Evolutionary conservation across 1,284 basidiomycete genomes (phyloP), one percentile per base, ranked within the genome.

Genomic region (Austropuccinia psidii): DNA sequence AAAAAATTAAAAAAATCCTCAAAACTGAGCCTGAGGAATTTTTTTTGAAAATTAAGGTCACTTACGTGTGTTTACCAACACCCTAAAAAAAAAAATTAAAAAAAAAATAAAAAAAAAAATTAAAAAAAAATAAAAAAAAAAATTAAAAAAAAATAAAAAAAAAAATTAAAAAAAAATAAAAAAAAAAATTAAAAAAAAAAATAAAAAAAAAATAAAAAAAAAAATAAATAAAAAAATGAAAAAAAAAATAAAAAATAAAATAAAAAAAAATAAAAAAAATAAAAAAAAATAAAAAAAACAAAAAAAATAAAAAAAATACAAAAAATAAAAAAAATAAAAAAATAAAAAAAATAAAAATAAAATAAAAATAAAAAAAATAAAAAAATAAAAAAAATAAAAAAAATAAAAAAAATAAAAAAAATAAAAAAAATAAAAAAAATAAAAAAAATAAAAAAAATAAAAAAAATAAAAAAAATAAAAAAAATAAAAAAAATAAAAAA

Each of bases 401-500:
- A n/a, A n/a, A 45, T 11, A 45, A 45, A 29, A 29, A 24, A 49
- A 41, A 0, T 11, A 33, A 29, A 33, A 1, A 58, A 39, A 7
- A 0, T 24, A 52, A 35, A n/a, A 57, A 60, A 27, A 33, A 35
- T 24, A 5, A 39, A 33, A 3, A 17, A 29, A 27, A 33, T 21
- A 33, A 27, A 45, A 55, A 35, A 27, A 31, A 62, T 27, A 70
- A 41, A 58, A 49, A 68, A 66, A 58, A 31, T 49, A 43, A 47
- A 37, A 29, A 39, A n/a, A 55, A 19, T 52, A 74, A 60, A n/a
- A 1, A 21, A 45, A 41, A 55, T n/a, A 58, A 50, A 49, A 60
- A 61, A 57, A 41, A 70, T 17, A 70, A 47, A 70, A 43, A 66
- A 37, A 61, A 45, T 52, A 60, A 50, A n/a, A 64, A 70, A 70